These are phyloP conservation scores for Podila epicladia DNA, from an alignment of 192 early-diverging fungal species.

Conservation along the genomic window DNA sequence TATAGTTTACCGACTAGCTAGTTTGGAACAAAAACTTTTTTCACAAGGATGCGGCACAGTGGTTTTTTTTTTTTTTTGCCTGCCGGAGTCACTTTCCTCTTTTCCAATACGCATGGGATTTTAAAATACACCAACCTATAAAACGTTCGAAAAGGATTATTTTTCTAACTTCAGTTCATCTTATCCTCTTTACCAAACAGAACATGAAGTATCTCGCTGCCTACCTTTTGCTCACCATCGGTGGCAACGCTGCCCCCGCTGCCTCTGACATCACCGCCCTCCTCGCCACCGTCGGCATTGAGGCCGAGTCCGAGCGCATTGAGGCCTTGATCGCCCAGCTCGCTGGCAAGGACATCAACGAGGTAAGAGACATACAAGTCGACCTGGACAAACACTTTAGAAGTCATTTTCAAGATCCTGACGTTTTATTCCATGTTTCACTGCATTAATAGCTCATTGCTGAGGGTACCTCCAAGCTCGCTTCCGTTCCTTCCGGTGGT, in stretches of 20 bases:
- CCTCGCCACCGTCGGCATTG: slow-evolving; percentile 91
- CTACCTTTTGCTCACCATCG: slow-evolving; percentile 94
- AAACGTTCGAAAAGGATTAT: not conserved
- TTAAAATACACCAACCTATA: not conserved
- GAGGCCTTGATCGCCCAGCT: slow-evolving; percentile 82
- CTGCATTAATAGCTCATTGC: slow-evolving; percentile 75
- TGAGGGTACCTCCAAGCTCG: slow-evolving; percentile 92
- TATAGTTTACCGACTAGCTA: no score
- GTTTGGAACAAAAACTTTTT: no score
- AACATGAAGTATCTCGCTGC: slow-evolving; percentile 98
- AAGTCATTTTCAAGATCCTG: not conserved
- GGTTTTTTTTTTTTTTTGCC: no score
- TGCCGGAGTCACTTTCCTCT: no score
- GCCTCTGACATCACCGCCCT: slow-evolving; percentile 84
- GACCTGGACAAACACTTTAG: not conserved
- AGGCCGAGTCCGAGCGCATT: slow-evolving; percentile 86
- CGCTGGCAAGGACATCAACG: slow-evolving; percentile 88
- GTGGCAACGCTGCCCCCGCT: slow-evolving; percentile 83
- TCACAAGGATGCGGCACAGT: no score
- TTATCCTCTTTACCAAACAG: slow-evolving; percentile 1
- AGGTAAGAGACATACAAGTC: slow-evolving; percentile 57
- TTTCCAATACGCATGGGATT: no score
- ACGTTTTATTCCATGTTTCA: slow-evolving; percentile 1
- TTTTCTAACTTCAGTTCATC: not conserved
- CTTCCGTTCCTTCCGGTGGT: slow-evolving; percentile 95